Percentiles rank a stretch among this genome's conserved stretches.
Evolutionary conservation across 495 filamentous ascomycete species (phyloP).

Genomic region (Cercophora sp.): DNA sequence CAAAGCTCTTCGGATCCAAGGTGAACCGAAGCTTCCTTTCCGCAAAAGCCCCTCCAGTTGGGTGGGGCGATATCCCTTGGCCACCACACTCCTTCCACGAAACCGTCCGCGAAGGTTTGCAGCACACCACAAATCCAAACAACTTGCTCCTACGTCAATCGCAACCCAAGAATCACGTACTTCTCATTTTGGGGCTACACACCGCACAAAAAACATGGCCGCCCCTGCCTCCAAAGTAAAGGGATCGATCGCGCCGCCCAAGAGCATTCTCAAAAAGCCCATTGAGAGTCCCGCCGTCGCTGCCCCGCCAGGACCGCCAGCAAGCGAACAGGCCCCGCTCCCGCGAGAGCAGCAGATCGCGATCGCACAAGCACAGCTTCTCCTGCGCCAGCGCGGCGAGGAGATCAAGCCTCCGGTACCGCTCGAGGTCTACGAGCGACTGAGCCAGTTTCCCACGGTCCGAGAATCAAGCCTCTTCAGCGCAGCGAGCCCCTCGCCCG

Average conservation of each 20-base stretch:
- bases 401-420: slow-evolving; percentile 55
- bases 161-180: not conserved
- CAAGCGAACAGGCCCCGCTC: slow-evolving; percentile 13
- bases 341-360: slow-evolving; percentile 60
- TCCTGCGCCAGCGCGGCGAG: slow-evolving; percentile 63
- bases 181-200: not conserved
- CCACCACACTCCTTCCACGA: no score
- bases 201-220: no score
- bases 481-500: slow-evolving; percentile 53
- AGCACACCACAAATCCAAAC: no score
- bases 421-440: slow-evolving; percentile 58
- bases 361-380: slow-evolving; percentile 71
- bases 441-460: slow-evolving; percentile 63
- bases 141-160: no score
- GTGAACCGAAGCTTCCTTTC: slow-evolving; percentile 1
- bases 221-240: not conserved
- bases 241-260: slow-evolving; percentile 30
- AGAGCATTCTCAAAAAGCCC: slow-evolving; percentile 56
- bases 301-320: slow-evolving; percentile 24
- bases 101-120: no score
- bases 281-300: slow-evolving; percentile 26
- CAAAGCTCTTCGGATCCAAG: no score
- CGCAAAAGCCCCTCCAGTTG: no score
- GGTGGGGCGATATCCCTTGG: no score
- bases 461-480: slow-evolving; percentile 46